Base-by-base conservation (phyloP, 108 stramenopile species). In the Cyclostephanos invisitatus region DNA sequence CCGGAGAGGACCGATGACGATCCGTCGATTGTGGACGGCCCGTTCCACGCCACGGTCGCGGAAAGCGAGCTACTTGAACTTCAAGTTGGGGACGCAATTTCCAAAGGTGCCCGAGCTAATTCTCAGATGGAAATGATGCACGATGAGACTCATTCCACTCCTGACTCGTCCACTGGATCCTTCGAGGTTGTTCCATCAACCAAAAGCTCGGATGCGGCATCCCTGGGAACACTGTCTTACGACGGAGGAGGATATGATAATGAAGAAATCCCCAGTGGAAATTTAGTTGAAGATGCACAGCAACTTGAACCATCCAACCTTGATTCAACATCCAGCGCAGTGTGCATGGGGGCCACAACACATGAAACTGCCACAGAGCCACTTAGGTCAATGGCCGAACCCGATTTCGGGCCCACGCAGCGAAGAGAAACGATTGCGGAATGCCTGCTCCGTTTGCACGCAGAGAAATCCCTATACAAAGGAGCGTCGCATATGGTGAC, bases 401-500 rank as follows among this genome's bases (percentile, higher is more conserved):
- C 7, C 20, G 24, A 36, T 46, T 25, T 8, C 7, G 5, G 10
- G 0, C 53, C 53, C 5, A 8, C 22, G 1, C 60, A 10, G 29
- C 28, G 42, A 54, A 37, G 29, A 3, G 78, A 80, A 80, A 72
- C 78, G 14, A 73, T 87, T 36, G 17, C 82, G n/a, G 42, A 69
- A 65, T 87, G 83, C 47, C 62, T 89, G 18, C 46, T 83, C 14
- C 57, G 82, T 44, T 74, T 90, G 15, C 71, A 84, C 40, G 57
- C 62, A 14, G 73, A 75, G 68, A 71, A 76, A 27, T 63, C 81
- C 42, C 74, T 94, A 14, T 94, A 94, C 75, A 77, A 82, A 65
- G 93, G 93, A 15, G 84, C 84, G 18, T 60, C 75, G 15, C 89
- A 87, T 24, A 86, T 86, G 24, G 78, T 84, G 35, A 73, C 76